Base-by-base conservation (phyloP, 257 asterid genomes). In the Cordia subcordata region DNA sequence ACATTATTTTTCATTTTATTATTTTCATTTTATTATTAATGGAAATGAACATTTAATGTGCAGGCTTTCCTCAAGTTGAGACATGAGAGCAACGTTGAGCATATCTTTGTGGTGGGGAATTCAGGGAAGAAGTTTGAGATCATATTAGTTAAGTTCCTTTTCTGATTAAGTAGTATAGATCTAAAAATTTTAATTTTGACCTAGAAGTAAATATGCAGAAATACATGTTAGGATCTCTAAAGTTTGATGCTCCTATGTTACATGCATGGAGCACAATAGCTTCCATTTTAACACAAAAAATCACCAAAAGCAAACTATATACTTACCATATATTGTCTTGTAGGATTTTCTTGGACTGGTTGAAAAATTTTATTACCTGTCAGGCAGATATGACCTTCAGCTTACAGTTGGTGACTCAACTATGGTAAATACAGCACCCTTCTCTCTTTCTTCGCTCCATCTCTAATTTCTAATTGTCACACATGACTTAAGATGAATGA, bases 331-430 rank as follows among this genome's bases (percentile, higher is more conserved):
- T 46, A 47, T 55, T 66, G 6, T 27, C 73, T 79, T 82, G 84
- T 76, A 93, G 99, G 97, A 89, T 80, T 93, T 93, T 75, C 85
- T 93, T 73, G 95, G 99, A 69, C 83, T 93, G 65, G 99, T 93
- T 66, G 99, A 89, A 66, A 87, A 86, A 70, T 81, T 93, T 53
- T 86, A 71, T 73, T 93, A 93, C 79, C 73, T 89, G 63, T 89
- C 99, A 8, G 99, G 96, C 63, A 80, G 55, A 66, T 89, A 89
- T 66, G 94, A 89, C 65, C 79, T 93, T 78, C 83, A 86, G 64
- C 96, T 93, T 54, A 79, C 95, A 57, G 80, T 93, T 49, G 99
- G 99, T 45, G 99, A 93, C 79, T 63, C 80, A 14, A 82, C 74
- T 70, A 93, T 93, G 99, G 99, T 86, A 88, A 77, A 42, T 42